Evolutionary conservation across 805 yeast genomes (phyloP).

Genomic region (Dipodascus albidus): DNA sequence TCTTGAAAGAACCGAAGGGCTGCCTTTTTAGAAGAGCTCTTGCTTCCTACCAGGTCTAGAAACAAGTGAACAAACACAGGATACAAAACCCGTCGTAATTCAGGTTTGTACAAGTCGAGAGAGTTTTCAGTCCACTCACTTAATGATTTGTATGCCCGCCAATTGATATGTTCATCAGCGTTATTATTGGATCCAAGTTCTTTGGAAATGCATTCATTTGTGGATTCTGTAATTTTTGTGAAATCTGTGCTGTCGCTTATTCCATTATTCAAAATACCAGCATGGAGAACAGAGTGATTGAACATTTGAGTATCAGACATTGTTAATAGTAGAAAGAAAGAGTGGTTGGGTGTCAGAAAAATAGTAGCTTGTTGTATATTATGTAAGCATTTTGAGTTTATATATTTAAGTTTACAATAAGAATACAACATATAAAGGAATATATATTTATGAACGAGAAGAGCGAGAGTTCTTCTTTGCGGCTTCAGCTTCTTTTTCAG

Average conservation of each 20-base stretch:
- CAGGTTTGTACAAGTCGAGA: slow-evolving; percentile 81
- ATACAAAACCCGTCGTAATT: slow-evolving; percentile 68
- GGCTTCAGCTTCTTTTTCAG: slow-evolving; percentile 74
- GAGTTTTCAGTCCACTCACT: slow-evolving; percentile 87
- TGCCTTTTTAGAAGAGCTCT: slow-evolving; percentile 27
- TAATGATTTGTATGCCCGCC: slow-evolving; percentile 69
- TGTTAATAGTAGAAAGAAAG: neutral
- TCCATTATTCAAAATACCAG: slow-evolving; percentile 7
- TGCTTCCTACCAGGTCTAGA: slow-evolving; percentile 63
- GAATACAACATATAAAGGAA: neutral
- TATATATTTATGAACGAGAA: too few relatives aligned
- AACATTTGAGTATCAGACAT: neutral
- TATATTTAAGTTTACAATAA: too few relatives aligned
- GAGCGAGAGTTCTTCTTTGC: slow-evolving; percentile 47
- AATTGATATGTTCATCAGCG: slow-evolving; percentile 47
- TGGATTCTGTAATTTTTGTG: neutral
- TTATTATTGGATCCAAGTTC: neutral
- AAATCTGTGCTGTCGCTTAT: slow-evolving; percentile 20
- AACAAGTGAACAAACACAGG: slow-evolving; percentile 91
- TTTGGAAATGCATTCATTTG: neutral
- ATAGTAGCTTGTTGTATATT: neutral
- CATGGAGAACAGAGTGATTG: neutral
- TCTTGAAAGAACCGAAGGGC: slow-evolving; percentile 70
- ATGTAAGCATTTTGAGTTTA: neutral
- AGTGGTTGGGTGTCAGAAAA: neutral